Base-by-base conservation (phyloP, 306 rosid genomes). In the Datisca glomerata region DNA sequence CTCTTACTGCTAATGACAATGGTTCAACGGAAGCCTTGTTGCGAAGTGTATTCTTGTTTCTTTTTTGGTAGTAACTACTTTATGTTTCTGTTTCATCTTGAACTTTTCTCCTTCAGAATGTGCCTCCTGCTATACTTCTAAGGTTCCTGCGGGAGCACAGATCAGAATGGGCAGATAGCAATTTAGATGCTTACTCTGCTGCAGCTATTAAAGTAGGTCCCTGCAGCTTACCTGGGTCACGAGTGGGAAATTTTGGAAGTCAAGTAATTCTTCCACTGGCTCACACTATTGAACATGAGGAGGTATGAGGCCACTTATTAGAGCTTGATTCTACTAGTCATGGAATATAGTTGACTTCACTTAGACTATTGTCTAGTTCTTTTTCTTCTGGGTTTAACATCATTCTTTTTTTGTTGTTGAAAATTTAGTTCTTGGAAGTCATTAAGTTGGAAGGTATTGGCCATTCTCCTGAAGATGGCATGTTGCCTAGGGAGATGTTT, bases 111-210 rank as follows among this genome's bases (percentile, higher is more conserved):
- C 40, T 38, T 39, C 74, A 87, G 97, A 83, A 87, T 57, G 97
- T 87, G 32, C 94, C 94, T 55, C 97, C 97, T 53, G 97, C 94
- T 16, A 76, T 87, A 64, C 85, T 87, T 23, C 76, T 87, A 2
- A 67, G 97, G 65, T 87, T 87, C 52, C 69, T 87, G 53, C 78
- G 97, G 32, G 97, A 87, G 78, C 97, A 87, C 49, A 67, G 97
- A 45, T 87, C 97, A 24, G 97, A 87, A 67, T 87, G 97, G 97
- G 97, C 97, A 27, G 94, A 87, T 73, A 79, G 57, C 61, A 87
- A 74, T 55, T 79, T 87, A 63, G 97, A 87, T 72, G 97, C 97
- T 42, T 87, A 74, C 71, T 76, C 93, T 11, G 94, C 94, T 71
- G 93, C 94, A 40, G 97, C 97, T 41, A 59, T 87, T 49, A 87